These are phyloP conservation scores for Trematosphaeria pertusa DNA, from an alignment of 2,329 filamentous ascomycete species.

Conservation along the genomic window DNA sequence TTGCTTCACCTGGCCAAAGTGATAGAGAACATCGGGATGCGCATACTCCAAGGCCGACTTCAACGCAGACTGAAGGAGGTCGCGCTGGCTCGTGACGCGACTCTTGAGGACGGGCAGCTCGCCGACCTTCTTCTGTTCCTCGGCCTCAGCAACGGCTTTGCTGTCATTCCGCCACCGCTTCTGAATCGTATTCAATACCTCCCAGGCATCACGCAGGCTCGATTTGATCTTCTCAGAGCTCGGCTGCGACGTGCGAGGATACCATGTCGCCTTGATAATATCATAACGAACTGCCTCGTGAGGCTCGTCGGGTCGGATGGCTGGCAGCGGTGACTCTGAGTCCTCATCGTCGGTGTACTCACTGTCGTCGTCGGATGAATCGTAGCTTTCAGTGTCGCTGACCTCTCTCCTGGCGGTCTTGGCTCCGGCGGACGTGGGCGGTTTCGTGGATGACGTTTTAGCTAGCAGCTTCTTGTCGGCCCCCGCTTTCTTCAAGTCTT, in stretches of 20 bases:
- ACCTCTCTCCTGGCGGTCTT: constrained; percentile 36
- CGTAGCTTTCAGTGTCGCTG: constrained; percentile 54
- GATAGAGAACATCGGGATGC: constrained; percentile 54
- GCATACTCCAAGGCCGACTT: constrained; percentile 54
- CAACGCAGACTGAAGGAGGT: constrained; percentile 61
- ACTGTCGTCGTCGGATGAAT: constrained; percentile 58
- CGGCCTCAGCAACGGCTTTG: constrained; percentile 63
- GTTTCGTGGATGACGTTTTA: constrained; percentile 35
- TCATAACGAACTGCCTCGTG: constrained; percentile 64
- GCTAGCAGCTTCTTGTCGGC: constrained; percentile 48
- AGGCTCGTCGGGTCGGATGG: constrained; percentile 59
- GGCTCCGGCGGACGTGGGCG: constrained; percentile 18
- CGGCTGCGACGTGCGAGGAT: constrained; percentile 58
- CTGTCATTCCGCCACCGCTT: constrained; percentile 68
- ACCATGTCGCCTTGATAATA: constrained; percentile 67
- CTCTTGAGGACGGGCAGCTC: constrained; percentile 63
- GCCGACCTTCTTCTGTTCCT: constrained; percentile 62
- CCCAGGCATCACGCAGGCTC: constrained; percentile 64
- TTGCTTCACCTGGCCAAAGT: constrained; percentile 45
- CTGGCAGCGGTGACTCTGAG: constrained; percentile 63
- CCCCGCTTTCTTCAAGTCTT: constrained; percentile 53
- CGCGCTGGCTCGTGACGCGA: constrained; percentile 64
- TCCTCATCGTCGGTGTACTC: constrained; percentile 61
- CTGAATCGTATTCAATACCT: constrained; percentile 65
- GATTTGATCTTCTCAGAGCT: constrained; percentile 60